Conservation (phyloP, 805 yeast species). For the Brettanomyces custersianus region DNA sequence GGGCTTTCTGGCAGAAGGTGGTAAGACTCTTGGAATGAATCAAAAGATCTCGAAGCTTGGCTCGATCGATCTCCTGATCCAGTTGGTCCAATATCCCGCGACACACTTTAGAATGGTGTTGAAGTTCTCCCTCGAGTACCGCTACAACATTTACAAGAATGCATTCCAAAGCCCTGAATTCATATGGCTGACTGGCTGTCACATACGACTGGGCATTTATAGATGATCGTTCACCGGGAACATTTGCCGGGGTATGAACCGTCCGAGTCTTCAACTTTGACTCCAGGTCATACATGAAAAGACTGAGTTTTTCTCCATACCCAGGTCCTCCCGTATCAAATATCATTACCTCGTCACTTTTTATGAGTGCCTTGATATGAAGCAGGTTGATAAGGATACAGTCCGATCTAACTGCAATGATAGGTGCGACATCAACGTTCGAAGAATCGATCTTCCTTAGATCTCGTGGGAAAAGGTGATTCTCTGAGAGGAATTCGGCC, state of each 20-base stretch:
- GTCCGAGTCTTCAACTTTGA: conserved; percentile 45
- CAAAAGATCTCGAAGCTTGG: conserved; percentile 61
- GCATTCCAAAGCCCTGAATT: conserved; percentile 75
- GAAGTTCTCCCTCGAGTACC: conserved; percentile 66
- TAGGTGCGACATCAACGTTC: conserved; percentile 76
- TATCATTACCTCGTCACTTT: conserved; percentile 66
- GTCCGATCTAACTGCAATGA: conserved; percentile 68
- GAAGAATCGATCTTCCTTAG: conserved; percentile 73
- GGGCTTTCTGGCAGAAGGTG: conserved; percentile 64
- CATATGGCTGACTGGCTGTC: conserved; percentile 50
- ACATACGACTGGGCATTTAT: neutral
- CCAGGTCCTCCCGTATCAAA: conserved; percentile 65
- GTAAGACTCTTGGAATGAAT: conserved; percentile 65
- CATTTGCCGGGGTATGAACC: conserved; percentile 19
- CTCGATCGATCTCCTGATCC: conserved; percentile 75
- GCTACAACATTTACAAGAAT: conserved; percentile 76
- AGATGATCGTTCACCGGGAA: neutral
- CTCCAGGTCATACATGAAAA: conserved; percentile 79
- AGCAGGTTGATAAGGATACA: conserved; percentile 76
- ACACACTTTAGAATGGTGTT: conserved; percentile 47
- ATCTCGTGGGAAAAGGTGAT: conserved; percentile 78
- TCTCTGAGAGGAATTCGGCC: conserved; percentile 58
- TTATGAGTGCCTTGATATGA: conserved; percentile 86
- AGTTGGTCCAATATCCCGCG: conserved; percentile 57
- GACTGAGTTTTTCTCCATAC: conserved; percentile 63